Conservation (phyloP, 1,284 basidiomycete genomes). For the Boletus sp. region DNA sequence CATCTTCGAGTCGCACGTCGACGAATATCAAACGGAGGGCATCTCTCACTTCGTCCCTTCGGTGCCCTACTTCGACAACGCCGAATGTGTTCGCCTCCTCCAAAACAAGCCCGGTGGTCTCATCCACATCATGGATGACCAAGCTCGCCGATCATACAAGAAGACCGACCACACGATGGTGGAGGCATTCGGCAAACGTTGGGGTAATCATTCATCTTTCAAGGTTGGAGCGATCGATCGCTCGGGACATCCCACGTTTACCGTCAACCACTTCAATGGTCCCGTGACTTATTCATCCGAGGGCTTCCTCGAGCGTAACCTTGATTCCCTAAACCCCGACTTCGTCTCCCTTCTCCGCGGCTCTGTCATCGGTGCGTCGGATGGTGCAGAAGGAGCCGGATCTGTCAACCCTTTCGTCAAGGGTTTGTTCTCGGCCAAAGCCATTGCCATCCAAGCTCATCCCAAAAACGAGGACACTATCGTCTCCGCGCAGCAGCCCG, state of each 20-base stretch:
- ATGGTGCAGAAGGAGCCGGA: conserved; percentile 60
- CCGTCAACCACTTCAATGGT: conserved; percentile 88
- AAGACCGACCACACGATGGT: conserved; percentile 95
- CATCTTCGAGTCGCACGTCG: conserved; percentile 75
- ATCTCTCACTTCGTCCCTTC: conserved; percentile 69
- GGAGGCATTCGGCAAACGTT: conserved; percentile 90
- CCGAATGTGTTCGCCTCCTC: conserved; percentile 84
- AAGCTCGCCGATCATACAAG: conserved; percentile 80
- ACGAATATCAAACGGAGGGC: conserved; percentile 85
- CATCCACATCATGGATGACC: conserved; percentile 97
- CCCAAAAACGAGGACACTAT: conserved; percentile 92
- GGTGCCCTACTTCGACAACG: conserved; percentile 86
- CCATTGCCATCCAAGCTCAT: conserved; percentile 87
- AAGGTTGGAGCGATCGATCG: conserved; percentile 74
- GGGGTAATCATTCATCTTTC: conserved; percentile 91
- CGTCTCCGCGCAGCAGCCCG: conserved; percentile 87
- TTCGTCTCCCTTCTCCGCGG: conserved; percentile 89
- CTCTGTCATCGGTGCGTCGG: conserved; percentile 34
- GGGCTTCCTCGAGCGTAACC: conserved; percentile 84
- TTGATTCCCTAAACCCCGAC: conserved; percentile 88
- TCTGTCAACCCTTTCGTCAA: conserved; percentile 90
- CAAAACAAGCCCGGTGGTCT: conserved; percentile 88
- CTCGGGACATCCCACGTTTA: conserved; percentile 83
- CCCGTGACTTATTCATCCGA: conserved; percentile 90
- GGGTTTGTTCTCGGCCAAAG: conserved; percentile 82